phyloP scores from a whole-genome alignment of 768 basidiomycete genomes.

The Leccinum sublutescens region DNA sequence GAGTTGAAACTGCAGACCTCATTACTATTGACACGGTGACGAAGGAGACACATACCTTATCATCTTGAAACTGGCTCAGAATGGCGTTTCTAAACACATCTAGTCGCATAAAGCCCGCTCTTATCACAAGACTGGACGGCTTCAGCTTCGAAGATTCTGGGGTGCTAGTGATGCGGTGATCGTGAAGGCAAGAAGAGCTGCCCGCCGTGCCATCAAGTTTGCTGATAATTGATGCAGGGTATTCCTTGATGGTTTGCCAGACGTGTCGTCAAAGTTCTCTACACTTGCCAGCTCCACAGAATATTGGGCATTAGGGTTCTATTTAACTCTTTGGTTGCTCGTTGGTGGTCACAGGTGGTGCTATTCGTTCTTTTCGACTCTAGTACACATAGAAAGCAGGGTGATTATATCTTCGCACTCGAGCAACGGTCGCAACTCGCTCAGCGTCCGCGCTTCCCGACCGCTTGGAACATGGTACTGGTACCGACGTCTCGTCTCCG shows the following conservation, averaged over 20 bases:
- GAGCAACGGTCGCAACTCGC: constrained; percentile 1
- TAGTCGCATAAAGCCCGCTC: neutral
- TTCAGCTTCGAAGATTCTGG: neutral
- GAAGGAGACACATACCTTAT: too few relatives aligned
- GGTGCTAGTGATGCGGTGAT: neutral
- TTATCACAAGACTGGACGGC: neutral
- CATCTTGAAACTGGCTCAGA: too few relatives aligned
- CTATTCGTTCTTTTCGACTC: neutral
- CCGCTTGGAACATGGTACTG: neutral
- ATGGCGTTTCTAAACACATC: neutral
- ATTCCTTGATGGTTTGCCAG: neutral
- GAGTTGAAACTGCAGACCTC: too few relatives aligned
- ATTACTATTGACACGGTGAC: too few relatives aligned
- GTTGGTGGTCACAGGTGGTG: neutral
- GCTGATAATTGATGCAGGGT: constrained; percentile 1
- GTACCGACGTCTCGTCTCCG: neutral
- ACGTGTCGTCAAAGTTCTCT: neutral
- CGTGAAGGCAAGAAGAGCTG: neutral
- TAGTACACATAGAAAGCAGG: neutral
- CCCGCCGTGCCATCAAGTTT: neutral
- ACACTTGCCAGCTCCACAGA: too few relatives aligned
- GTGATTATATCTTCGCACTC: neutral
- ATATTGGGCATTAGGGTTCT: neutral
- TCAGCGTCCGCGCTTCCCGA: neutral
- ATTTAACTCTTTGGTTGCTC: neutral